Base-by-base conservation (phyloP, 2,329 filamentous ascomycete genomes). In the Pseudogymnoascus sp. region DNA sequence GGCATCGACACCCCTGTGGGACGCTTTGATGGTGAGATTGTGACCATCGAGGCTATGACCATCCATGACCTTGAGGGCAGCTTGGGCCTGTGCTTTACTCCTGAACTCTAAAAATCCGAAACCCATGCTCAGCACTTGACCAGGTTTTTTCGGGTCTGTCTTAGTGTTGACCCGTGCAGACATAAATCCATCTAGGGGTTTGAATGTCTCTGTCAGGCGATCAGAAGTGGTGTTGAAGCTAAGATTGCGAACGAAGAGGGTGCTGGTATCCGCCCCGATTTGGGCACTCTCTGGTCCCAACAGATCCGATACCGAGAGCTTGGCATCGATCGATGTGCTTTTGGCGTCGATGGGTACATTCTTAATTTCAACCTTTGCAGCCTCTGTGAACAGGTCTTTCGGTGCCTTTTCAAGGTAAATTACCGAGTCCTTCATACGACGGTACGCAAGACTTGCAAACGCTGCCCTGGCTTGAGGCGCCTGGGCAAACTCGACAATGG, bases 91-190 rank as follows among this genome's bases (percentile, higher is more conserved):
- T 41, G 81, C 83, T 71, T 90, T 90, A 67, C 83, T 87, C 64
- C 82, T 84, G 76, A 97, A 99, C 70, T 96, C 92, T 64, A 92
- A 84, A 74, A 99, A 99, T 49, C 92, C 94, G 73, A 96, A 99
- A 38, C 94, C 94, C 92, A 97, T 97, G 73, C 92, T 97, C 61
- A 99, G 84, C 3, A 89, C 83, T 75, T 96, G 88, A 7, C 90
- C 91, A 16, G 90, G 87, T 71, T 89, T 90, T 79, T 96, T 97
- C n/a, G 92, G 84, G 72, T 99, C 92, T 39, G 86, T 84, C 77
- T 95, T 96, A 23, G 91, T 97, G 79, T 97, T 97, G 67, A 99
- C 92, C 67, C 86, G 84, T 28, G 92, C 93, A 63, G 90, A 91
- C 66, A 94, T 80, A 75, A 97, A 97, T 61, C 94, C 94, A 69